phyloP scores from a whole-genome alignment of 2,329 filamentous ascomycete genomes.

The Lachnellula occidentalis region DNA sequence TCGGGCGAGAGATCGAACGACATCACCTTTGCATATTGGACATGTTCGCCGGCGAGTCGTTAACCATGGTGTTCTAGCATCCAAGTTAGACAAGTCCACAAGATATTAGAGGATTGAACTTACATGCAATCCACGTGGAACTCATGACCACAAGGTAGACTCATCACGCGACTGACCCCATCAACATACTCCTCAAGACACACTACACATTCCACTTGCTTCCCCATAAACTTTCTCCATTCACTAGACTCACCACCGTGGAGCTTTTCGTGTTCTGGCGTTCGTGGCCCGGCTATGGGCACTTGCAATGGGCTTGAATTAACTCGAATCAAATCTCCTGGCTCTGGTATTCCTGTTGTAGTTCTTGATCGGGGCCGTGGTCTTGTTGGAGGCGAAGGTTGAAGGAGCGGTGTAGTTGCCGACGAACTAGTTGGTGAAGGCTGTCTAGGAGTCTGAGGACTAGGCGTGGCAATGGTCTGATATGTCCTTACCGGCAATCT shows the following conservation, averaged over 20 bases:
- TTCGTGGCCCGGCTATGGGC: slow-evolving; percentile 18
- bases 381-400: slow-evolving; percentile 44
- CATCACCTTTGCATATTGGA: slow-evolving; percentile 96
- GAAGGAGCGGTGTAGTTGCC: slow-evolving; percentile 75
- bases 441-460: slow-evolving; percentile 51
- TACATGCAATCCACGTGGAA: slow-evolving; percentile 99
- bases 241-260: slow-evolving; percentile 41
- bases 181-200: slow-evolving; percentile 96
- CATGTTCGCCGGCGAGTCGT: slow-evolving; percentile 95
- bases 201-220: slow-evolving; percentile 85
- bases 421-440: slow-evolving; percentile 62
- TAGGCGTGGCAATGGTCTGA: slow-evolving; percentile 68
- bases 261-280: slow-evolving; percentile 43
- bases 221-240: slow-evolving; percentile 63
- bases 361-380: slow-evolving; percentile 60
- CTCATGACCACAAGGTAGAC: slow-evolving; percentile 92
- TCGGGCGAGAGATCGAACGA: slow-evolving; percentile 65
- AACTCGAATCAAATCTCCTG: slow-evolving; percentile 40
- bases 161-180: slow-evolving; percentile 93
- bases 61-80: slow-evolving; percentile 81
- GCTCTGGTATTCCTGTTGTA: slow-evolving; percentile 54
- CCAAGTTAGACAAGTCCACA: slow-evolving; percentile 6
- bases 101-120: slow-evolving; percentile 40
- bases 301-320: slow-evolving; percentile 34
- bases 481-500: slow-evolving; percentile 93